Base-by-base conservation (phyloP, 2,329 filamentous ascomycete genomes). In the Colletotrichum theobromicola region DNA sequence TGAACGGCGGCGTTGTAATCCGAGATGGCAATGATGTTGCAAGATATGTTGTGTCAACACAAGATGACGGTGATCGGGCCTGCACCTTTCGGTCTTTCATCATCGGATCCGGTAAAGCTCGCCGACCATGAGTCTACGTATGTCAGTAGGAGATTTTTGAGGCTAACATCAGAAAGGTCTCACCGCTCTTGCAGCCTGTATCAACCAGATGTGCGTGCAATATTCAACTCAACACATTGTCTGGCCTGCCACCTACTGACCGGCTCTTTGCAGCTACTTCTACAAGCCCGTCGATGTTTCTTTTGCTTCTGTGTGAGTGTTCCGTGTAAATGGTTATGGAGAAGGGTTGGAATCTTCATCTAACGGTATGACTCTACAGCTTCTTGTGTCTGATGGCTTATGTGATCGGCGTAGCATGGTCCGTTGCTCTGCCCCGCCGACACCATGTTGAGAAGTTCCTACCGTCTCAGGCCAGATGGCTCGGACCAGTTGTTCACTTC, bases 221-320 rank as follows among this genome's bases (percentile, higher is more conserved):
- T 6, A n/a, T 13, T 7, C 13, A 15, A 57, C 21, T 21, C 16
- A 10, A 4, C 8, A 10, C 5, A 8, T 13, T 5, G 16, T n/a
- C 16, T 16, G 13, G 8, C 42, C 21, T 10, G 24, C 8, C 16
- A 24, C 15, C 12, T 30, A 4, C 42, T 34, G 1, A 55, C 32
- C 9, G 15, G 16, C 15, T 4, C 0, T 50, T 46, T 2, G 2
- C 28, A 75, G 74, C 37, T 75, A 75, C 61, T 75, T 73, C 28
- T 75, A 75, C n/a, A 75, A 74, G 66, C 74, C 70, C 1, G 74
- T 75, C 0, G 70, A 75, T 21, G 62, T 75, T 10, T 75, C 74
- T 1, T 75, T 74, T 21, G 70, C 74, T 13, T 75, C 74, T 3
- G 70, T 75, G 65, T 70, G 28, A 60, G 57, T 60, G 2, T 60